Evolutionary conservation across 495 filamentous ascomycete species (phyloP), one percentile per base, ranked within the genome.

Genomic region (Neurospora sublineolata): DNA sequence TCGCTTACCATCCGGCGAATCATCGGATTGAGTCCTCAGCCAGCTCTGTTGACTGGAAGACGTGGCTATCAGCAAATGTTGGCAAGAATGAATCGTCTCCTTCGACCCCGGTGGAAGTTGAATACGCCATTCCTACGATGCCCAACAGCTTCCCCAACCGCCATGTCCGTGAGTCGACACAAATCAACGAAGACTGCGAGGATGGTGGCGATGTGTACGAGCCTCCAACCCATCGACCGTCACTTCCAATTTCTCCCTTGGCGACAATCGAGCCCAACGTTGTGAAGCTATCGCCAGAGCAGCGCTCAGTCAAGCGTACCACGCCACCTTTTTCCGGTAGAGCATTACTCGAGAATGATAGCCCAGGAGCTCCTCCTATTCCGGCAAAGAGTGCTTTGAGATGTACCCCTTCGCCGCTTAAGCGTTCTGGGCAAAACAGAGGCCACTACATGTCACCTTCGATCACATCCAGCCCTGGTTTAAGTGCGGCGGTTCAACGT

Each of bases 81-180:
- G 82, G 81, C 11, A 85, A 85, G 68, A 75, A 86, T 1, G 85
- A 86, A 41, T 78, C 79, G 18, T 71, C 81, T 33, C 42, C 73
- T 16, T 44, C 73, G 18, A 75, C 73, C 70, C 71, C 68, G 6
- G 37, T 73, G 0, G 77, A 84, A 68, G 76, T 83, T 36, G 76
- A 81, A 42, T 81, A 75, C 39, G 79, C 79, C 8, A 72, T 83
- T 9, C 82, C 80, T 1, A 79, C 81, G 11, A 79, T 80, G 75
- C 76, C 79, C 27, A 78, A 76, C 46, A 68, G 69, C 27, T 76
- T 74, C 52, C 40, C 68, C 6, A 68, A 76, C 5, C 82, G 86
- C 0, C 90, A 92, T 77, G 75, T 89, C 68, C 82, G 89, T 16
- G 90, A 92, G 78, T 71, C 80, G 39, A 85, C 89, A 1, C 88